Base-by-base conservation (phyloP, 83 land plant species). In the Isoetes engelmannii region DNA sequence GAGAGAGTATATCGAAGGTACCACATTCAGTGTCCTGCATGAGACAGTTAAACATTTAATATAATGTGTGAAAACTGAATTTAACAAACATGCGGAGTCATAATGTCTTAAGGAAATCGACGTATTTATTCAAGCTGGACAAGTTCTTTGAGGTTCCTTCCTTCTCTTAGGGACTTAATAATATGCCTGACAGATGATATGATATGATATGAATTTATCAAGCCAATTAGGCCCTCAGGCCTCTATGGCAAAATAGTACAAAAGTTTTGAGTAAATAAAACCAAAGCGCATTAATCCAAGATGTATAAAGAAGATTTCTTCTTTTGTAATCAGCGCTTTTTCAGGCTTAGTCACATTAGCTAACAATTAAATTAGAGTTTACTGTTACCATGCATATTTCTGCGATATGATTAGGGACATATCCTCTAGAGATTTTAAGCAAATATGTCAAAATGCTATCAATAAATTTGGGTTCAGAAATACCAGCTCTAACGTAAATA, bases 1-100 rank as follows among this genome's bases (percentile, higher is more conserved):
- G 48, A 4, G 62, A 71, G 5, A 80, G 75, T 51, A 80, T 57
- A 63, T 80, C 83, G 51, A 47, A 76, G 47, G 83, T 80, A 67
- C 76, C 80, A 61, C 80, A 80, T 37, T 45, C 17, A 9, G 83
- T 80, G 42, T 80, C 83, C 76, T 76, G 61, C 15, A 58, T 10
- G 46, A 45, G 46, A 66, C 17, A 15, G 44, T 54, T 42, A 47
- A 48, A 68, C 57, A 44, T 42, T 61, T 44, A 43, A 49, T 72
- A 48, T 5, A n/a, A 18, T 44, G 9, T 43, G 9, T 47, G 65
- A 44, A 48, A 7, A 18, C 1, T 13, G 43, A 48, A 44, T 5
- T 10, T 7, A 49, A 19, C 28, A 4, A 47, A 60, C 17, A 51
- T 51, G 55, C 13, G 13, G 1, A 51, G 13, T 1, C 1, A 51